These are phyloP conservation scores for Perilla frutescens DNA, from an alignment of 257 asterid genomes.

Conservation along the genomic window DNA sequence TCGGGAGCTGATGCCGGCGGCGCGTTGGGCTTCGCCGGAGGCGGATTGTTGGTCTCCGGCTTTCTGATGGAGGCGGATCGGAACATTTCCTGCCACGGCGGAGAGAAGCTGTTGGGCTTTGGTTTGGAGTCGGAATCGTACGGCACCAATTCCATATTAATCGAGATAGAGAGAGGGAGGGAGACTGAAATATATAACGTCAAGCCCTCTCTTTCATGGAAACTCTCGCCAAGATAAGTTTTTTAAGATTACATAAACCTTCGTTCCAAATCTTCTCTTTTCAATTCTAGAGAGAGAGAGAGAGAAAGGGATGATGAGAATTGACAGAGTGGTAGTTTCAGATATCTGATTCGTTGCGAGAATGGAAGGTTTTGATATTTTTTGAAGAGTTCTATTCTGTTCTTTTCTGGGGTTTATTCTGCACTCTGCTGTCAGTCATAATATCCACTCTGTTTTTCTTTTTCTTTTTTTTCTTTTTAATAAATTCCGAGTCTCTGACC, in stretches of 20 bases:
- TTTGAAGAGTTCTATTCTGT: too few species aligned
- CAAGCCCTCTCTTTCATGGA: slow-evolving; percentile 13
- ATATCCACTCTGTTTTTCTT: too few species aligned
- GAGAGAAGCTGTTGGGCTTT: slow-evolving; percentile 49
- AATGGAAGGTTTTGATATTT: too few species aligned
- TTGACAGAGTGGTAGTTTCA: not conserved
- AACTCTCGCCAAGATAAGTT: not conserved
- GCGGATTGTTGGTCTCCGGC: slow-evolving; percentile 55
- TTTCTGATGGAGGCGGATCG: slow-evolving; percentile 88
- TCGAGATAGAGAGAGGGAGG: not conserved
- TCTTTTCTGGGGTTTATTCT: too few species aligned
- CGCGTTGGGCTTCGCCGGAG: slow-evolving; percentile 41
- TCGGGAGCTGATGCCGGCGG: slow-evolving; percentile 32
- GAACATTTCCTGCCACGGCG: slow-evolving; percentile 97
- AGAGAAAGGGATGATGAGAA: slow-evolving; percentile 13
- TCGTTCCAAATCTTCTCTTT: too few species aligned
- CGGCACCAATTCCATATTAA: slow-evolving; percentile 63
- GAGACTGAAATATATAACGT: not conserved
- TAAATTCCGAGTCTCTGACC: too few species aligned
- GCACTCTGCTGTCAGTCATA: not conserved
- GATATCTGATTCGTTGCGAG: too few species aligned
- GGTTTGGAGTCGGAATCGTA: slow-evolving; percentile 63
- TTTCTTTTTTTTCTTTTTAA: too few species aligned
- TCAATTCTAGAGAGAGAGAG: not conserved
- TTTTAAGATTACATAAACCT: too few species aligned